Conservation (phyloP, 768 basidiomycete species). For the Amanita molliuscula region DNA sequence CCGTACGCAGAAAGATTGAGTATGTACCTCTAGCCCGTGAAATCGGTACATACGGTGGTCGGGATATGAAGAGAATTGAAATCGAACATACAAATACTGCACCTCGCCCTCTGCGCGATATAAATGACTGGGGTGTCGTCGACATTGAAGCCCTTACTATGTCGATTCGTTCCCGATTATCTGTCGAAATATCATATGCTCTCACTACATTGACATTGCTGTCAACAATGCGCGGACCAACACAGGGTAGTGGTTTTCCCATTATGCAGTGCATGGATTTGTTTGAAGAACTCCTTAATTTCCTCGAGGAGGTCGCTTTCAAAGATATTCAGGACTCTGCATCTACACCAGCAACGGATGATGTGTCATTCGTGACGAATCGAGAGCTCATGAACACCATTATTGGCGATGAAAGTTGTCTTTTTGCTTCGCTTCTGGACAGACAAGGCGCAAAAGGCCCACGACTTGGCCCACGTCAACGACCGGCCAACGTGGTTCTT, state of each 20-base stretch:
- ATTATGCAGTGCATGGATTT: constrained; percentile 71
- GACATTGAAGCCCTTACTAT: constrained; percentile 93
- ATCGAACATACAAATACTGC: constrained; percentile 42
- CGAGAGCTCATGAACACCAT: constrained; percentile 50
- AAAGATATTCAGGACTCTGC: constrained; percentile 28
- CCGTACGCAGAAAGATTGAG: constrained; percentile 74
- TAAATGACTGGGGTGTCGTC: constrained; percentile 80
- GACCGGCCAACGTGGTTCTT: constrained; percentile 59
- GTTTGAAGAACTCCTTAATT: constrained; percentile 77
- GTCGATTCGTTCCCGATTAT: constrained; percentile 79
- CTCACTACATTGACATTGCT: constrained; percentile 80
- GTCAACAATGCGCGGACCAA: constrained; percentile 63
- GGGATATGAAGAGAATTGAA: constrained; percentile 62
- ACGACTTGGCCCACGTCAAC: constrained; percentile 47
- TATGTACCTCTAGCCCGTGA: constrained; percentile 77
- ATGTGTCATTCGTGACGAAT: constrained; percentile 45
- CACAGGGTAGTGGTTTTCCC: constrained; percentile 60
- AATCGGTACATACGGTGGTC: constrained; percentile 68
- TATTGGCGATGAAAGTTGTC: constrained; percentile 44
- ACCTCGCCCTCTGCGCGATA: constrained; percentile 52
- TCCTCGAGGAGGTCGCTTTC: constrained; percentile 79
- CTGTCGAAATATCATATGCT: constrained; percentile 81
- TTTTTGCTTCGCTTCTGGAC: constrained; percentile 45
- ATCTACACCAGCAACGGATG: constrained; percentile 15
- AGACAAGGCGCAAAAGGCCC: constrained; percentile 42